Evolutionary conservation across 2,329 filamentous ascomycete genomes (phyloP), one percentile per base, ranked within the genome.

Genomic region (Penicillium sp.): DNA sequence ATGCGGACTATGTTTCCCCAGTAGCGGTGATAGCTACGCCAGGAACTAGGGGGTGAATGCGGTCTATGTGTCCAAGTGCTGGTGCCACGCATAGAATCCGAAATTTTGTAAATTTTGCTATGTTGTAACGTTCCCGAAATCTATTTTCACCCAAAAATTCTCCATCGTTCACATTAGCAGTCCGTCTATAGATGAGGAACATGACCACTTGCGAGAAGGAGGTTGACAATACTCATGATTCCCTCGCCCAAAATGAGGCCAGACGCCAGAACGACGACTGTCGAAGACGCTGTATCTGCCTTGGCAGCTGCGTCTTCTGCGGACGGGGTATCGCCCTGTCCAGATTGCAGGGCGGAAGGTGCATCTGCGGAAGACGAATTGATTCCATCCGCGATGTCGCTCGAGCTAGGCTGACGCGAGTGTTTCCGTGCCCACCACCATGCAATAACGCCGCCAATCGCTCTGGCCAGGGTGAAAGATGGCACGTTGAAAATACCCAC

Each of bases 401-500:
- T 22, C 6, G 36, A 24, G 18, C 24, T 33, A 22, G 56, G 50
- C 6, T 41, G 27, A 6, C 50, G 6, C 4, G 66, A 27, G 40
- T 74, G 77, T 70, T 73, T 79, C 66, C 79, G 81, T 6, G 75
- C 82, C 92, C 92, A 97, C 77, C 90, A 95, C 83, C 90, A 92
- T 63, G 86, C 88, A 54, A 89, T 77, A 44, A 88, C 63, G 0
- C 95, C 95, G 2, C 95, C 95, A 10, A 91, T 86, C 0, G 92
- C 90, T 61, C 95, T 82, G 0, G 95, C 93, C 39, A 99, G 80
- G 0, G 95, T 99, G 72, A 99, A 99, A 0, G 92, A 96, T 0
- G 95, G 95, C 0, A 94, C 92, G 69, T 98, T 99, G 78, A 98
- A 99, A 87, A 99, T 99, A 50, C 95, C 93, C 69, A 97, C 92